Evolutionary conservation across 1,284 basidiomycete species (phyloP).

Genomic region (Sphaerobolus stellatus): DNA sequence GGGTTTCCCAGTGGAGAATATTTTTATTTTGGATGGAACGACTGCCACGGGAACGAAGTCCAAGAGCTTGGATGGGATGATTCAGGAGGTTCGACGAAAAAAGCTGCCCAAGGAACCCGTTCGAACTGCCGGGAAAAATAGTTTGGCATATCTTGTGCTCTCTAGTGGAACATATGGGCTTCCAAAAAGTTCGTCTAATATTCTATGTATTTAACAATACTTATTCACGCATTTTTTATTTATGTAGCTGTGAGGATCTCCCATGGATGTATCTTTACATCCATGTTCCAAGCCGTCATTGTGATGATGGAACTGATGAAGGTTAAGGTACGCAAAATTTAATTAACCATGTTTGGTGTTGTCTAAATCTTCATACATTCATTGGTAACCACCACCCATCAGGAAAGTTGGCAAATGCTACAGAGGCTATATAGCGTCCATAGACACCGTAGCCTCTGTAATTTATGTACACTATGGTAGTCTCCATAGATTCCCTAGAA

Average conservation of each 20-base stretch:
- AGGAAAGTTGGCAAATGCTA: no score
- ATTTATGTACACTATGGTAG: no score
- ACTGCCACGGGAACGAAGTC: conserved; percentile 13
- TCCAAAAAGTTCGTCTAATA: conserved; percentile 72
- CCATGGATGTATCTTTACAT: conserved; percentile 2
- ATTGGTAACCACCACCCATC: no score
- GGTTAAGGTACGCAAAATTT: no score
- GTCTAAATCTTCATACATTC: no score
- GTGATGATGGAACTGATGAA: no score
- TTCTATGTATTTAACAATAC: no score
- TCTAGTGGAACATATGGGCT: conserved; percentile 77
- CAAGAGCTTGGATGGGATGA: conserved; percentile 46
- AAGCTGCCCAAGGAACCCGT: conserved; percentile 42
- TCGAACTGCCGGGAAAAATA: conserved; percentile 50
- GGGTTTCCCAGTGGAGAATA: conserved; percentile 49
- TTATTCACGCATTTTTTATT: no score
- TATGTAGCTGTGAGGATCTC: conserved; percentile 6
- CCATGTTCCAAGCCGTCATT: background rate
- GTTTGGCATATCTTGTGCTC: conserved; percentile 69
- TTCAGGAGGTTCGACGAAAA: conserved; percentile 40
- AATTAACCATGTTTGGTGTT: no score
- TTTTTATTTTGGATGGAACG: conserved; percentile 54
- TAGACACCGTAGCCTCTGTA: no score
- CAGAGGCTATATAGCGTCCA: no score
- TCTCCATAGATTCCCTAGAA: no score